Evolutionary conservation across 495 filamentous ascomycete genomes (phyloP).

Genomic region (Penicillium psychrofluorescens): DNA sequence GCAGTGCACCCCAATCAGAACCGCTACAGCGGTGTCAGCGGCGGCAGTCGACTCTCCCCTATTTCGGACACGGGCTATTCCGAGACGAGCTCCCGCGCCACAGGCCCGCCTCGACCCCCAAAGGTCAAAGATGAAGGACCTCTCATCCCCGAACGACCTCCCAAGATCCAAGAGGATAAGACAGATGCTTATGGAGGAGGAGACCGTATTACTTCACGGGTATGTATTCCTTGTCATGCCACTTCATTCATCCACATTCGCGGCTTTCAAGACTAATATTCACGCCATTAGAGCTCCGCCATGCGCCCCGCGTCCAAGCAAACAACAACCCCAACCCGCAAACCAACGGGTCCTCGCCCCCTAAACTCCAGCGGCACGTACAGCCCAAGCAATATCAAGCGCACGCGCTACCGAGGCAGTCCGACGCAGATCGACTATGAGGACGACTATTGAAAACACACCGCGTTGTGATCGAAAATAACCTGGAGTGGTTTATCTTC

Average conservation of each 20-base stretch:
- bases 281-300: slow-evolving; percentile 23
- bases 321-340: slow-evolving; percentile 34
- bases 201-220: slow-evolving; percentile 38
- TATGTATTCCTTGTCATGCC: slow-evolving; percentile 13
- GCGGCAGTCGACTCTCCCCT: slow-evolving; percentile 41
- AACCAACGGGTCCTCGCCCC: slow-evolving; percentile 49
- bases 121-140: slow-evolving; percentile 49
- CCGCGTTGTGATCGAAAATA: slow-evolving; percentile 15
- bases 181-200: slow-evolving; percentile 23
- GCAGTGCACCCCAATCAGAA: slow-evolving; percentile 31
- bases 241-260: background rate
- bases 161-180: slow-evolving; percentile 34
- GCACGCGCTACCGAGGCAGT: slow-evolving; percentile 38
- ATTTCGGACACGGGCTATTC: slow-evolving; percentile 48
- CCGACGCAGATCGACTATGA: slow-evolving; percentile 42
- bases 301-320: slow-evolving; percentile 19
- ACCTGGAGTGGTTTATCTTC: slow-evolving; percentile 1
- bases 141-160: slow-evolving; percentile 40
- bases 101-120: slow-evolving; percentile 42
- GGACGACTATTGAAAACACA: slow-evolving; percentile 24
- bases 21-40: slow-evolving; percentile 39
- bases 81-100: slow-evolving; percentile 28
- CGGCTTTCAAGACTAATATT: background rate
- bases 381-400: slow-evolving; percentile 39
- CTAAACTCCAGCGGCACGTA: slow-evolving; percentile 38